phyloP scores from a whole-genome alignment of 2,329 filamentous ascomycete genomes.

The Claviceps fusiformis region DNA sequence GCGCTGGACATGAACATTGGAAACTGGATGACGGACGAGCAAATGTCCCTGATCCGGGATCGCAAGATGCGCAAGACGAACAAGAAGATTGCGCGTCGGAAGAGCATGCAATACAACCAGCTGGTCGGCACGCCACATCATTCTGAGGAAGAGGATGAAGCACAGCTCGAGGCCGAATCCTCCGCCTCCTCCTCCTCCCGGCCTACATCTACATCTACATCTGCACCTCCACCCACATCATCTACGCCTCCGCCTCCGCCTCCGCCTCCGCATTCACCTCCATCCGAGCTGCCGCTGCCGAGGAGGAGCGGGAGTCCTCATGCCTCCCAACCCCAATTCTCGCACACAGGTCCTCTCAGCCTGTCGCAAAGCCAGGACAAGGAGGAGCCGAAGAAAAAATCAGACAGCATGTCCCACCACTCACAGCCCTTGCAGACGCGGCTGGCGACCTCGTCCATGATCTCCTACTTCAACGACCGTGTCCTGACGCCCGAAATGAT shows the following conservation, averaged over 20 bases:
- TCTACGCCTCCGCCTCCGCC: too few relatives aligned
- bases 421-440: conserved; percentile 58
- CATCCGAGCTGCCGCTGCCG: not conserved
- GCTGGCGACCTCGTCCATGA: conserved; percentile 92
- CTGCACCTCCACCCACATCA: too few relatives aligned
- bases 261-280: too few relatives aligned
- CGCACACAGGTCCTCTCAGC: conserved; percentile 29
- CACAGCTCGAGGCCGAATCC: conserved; percentile 16
- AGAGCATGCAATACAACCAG: conserved; percentile 78
- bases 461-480: conserved; percentile 94
- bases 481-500: conserved; percentile 96
- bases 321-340: conserved; percentile 28
- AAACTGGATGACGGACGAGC: conserved; percentile 98
- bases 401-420: conserved; percentile 32
- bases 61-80: conserved; percentile 67
- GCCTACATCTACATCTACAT: too few relatives aligned
- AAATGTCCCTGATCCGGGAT: conserved; percentile 88
- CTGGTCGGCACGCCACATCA: conserved; percentile 72
- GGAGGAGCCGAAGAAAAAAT: conserved; percentile 6
- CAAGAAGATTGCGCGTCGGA: conserved; percentile 61
- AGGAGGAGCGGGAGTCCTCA: conserved; percentile 20
- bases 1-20: conserved; percentile 93
- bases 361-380: conserved; percentile 11
- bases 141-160: conserved; percentile 58
- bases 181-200: not conserved